Conservation (phyloP, 2,329 filamentous ascomycete species). For the Hirsutella rhossiliensis region DNA sequence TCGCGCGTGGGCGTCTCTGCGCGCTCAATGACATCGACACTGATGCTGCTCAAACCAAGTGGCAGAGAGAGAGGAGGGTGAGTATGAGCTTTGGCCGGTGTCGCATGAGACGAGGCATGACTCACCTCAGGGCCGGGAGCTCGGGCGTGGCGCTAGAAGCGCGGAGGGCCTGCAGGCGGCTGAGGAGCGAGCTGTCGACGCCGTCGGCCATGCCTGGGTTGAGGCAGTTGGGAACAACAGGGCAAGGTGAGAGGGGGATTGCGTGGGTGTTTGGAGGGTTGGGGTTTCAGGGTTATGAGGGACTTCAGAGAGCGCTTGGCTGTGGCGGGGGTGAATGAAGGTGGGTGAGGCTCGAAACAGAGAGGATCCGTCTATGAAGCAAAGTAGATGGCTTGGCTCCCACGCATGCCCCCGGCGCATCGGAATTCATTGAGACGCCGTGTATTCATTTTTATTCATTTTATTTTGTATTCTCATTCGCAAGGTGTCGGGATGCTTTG, state of each 20-base stretch:
- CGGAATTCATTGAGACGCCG: no score
- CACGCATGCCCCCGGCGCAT: no score
- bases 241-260: background rate
- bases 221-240: background rate
- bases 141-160: conserved; percentile 20
- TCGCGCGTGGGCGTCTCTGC: conserved; percentile 31
- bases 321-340: no score
- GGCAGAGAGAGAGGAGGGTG: background rate
- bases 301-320: background rate
- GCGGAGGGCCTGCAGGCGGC: conserved; percentile 40
- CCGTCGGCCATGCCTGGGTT: conserved; percentile 18
- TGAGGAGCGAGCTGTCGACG: conserved; percentile 35
- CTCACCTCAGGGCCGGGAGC: background rate
- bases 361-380: no score
- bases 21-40: conserved; percentile 27
- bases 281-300: background rate
- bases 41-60: conserved; percentile 5
- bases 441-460: no score
- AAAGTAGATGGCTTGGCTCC: no score
- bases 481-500: no score
- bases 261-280: background rate
- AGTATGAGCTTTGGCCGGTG: no score
- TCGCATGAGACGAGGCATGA: no score
- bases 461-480: no score
- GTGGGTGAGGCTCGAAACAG: no score